Conservation (phyloP, 495 filamentous ascomycete genomes). For the Podospora didyma region DNA sequence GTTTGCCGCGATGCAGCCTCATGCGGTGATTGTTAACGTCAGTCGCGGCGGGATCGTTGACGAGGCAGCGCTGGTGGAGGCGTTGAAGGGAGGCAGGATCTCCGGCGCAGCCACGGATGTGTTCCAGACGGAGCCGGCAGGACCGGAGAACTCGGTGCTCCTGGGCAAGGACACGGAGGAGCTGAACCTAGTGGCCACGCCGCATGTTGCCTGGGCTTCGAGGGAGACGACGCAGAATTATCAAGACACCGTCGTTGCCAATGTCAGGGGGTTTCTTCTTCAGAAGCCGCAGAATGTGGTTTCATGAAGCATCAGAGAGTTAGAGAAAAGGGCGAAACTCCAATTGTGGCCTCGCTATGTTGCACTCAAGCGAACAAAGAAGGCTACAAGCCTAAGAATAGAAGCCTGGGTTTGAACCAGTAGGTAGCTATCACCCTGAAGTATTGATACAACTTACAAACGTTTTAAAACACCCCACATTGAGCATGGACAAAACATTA, state of each 20-base stretch:
- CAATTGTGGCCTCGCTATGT: too few relatives aligned
- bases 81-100: slow-evolving; percentile 43
- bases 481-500: too few relatives aligned
- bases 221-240: slow-evolving; percentile 35
- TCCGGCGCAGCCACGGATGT: slow-evolving; percentile 54
- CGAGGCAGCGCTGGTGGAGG: slow-evolving; percentile 45
- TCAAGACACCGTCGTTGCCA: slow-evolving; percentile 23
- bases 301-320: neutral
- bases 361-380: too few relatives aligned
- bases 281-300: neutral
- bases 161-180: slow-evolving; percentile 20
- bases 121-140: slow-evolving; percentile 49
- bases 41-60: slow-evolving; percentile 56
- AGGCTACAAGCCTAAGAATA: too few relatives aligned
- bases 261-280: slow-evolving; percentile 11
- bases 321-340: neutral
- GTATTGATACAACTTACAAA: too few relatives aligned
- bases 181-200: slow-evolving; percentile 35
- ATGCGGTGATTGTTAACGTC: slow-evolving; percentile 52
- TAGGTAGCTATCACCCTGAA: too few relatives aligned
- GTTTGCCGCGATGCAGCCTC: slow-evolving; percentile 43
- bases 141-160: slow-evolving; percentile 15
- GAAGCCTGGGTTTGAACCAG: too few relatives aligned
- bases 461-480: too few relatives aligned
- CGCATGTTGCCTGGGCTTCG: slow-evolving; percentile 41